These are phyloP conservation scores for Elongisporangium senticosum DNA, from an alignment of 352 stramenopile species.

Conservation along the genomic window DNA sequence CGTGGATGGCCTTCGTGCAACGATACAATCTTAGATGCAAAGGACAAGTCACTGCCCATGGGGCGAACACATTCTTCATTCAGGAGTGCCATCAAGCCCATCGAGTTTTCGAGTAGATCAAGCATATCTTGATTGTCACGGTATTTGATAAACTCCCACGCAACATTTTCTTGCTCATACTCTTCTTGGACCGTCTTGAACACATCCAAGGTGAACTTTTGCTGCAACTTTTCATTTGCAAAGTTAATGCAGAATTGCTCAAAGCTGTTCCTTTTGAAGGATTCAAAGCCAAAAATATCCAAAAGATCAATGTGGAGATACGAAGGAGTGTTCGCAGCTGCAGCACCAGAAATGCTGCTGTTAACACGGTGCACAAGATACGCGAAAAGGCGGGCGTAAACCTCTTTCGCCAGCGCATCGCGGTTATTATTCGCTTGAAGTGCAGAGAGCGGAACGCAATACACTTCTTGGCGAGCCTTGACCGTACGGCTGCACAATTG, in stretches of 20 bases:
- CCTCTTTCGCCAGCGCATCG: conserved; percentile 93
- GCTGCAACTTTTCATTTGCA: conserved; percentile 93
- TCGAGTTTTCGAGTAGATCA: conserved; percentile 85
- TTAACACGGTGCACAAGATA: conserved; percentile 91
- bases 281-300: conserved; percentile 98
- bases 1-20: conserved; percentile 77
- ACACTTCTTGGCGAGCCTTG: conserved; percentile 77
- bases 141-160: conserved; percentile 81
- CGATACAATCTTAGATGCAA: conserved; percentile 84
- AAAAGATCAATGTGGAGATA: conserved; percentile 92
- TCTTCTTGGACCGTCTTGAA: conserved; percentile 87
- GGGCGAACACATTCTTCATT: conserved; percentile 90
- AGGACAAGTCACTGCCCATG: conserved; percentile 83
- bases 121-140: conserved; percentile 90
- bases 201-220: conserved; percentile 86
- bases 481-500: conserved; percentile 81
- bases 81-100: conserved; percentile 85
- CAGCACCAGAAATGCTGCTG: conserved; percentile 67
- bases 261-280: conserved; percentile 91
- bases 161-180: conserved; percentile 64
- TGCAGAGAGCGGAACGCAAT: conserved; percentile 67
- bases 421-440: conserved; percentile 81
- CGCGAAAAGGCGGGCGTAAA: conserved; percentile 94
- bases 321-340: conserved; percentile 24
- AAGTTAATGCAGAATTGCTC: conserved; percentile 97